Conservation (phyloP, 1,284 basidiomycete genomes). For the Laetiporus sulphureus region DNA sequence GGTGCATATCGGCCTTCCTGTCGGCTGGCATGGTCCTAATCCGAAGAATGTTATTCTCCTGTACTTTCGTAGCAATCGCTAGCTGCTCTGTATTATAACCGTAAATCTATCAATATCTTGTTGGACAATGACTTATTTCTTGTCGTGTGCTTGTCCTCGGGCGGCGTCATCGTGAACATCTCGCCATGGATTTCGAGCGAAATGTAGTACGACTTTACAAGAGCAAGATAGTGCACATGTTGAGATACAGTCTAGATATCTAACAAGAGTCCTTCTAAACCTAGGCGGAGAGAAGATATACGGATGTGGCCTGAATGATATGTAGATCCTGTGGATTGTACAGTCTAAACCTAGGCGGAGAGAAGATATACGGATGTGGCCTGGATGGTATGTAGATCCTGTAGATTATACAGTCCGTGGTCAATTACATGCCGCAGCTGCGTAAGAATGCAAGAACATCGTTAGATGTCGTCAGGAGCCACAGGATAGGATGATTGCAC, state of each 20-base stretch:
- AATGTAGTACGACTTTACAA: too few species aligned
- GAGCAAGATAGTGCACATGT: too few species aligned
- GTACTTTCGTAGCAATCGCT: slow-evolving; percentile 8
- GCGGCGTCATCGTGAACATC: not conserved
- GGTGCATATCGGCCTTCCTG: slow-evolving; percentile 9
- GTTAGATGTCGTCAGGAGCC: not conserved
- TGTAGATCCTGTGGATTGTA: too few species aligned
- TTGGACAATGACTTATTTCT: not conserved
- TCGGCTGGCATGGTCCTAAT: slow-evolving; percentile 11
- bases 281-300: too few species aligned
- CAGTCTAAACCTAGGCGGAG: too few species aligned
- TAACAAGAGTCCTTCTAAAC: too few species aligned
- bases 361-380: too few species aligned
- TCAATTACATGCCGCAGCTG: not conserved
- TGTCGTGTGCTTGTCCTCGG: not conserved
- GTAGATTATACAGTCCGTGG: not conserved
- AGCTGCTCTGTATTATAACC: slow-evolving; percentile 16
- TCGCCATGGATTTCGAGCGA: too few species aligned
- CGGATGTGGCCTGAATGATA: too few species aligned
- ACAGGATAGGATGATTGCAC: too few species aligned
- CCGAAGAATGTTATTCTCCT: slow-evolving; percentile 9
- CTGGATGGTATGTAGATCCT: too few species aligned
- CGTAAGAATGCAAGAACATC: not conserved
- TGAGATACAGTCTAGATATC: not conserved
- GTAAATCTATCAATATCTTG: slow-evolving; percentile 10